Base-by-base conservation (phyloP, 2,329 filamentous ascomycete species). In the Allantophomopsis lycopodina region DNA sequence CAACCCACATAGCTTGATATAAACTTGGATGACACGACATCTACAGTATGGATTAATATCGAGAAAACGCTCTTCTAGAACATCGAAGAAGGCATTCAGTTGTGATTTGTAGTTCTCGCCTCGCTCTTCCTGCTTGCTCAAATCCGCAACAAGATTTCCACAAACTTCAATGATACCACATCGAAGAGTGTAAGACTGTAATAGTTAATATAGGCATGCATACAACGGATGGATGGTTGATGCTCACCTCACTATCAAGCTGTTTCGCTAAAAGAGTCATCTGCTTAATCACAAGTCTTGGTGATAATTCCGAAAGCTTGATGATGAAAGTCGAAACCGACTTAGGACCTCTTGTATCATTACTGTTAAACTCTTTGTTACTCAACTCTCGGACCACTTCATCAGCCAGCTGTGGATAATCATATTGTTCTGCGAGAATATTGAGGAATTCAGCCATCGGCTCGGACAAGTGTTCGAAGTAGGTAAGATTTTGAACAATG, bases 361-460 rank as follows among this genome's bases (percentile, higher is more conserved):
- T 98, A 45, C 83, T 89, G 60, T 93, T 95, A 65, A 96, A 98
- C 55, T 96, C 89, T 58, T 94, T 98, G 61, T 88, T 94, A 58
- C 88, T 94, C 48, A 98, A 73, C 56, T 98, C 91, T 52, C 86
- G 80, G 42, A 98, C 62, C 21, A 96, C 84, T 56, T 98, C 91
- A 56, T 95, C 91, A 4, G 87, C 82, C 7, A 98, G 70, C 54
- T 98, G 91, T 13, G 88, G 84, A 56, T 96, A 94, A 61, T 98
- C 91, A 63, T 96, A 98, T 64, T 95, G 89, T 57, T 96, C 88
- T 1, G 88, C 81, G 18, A 98, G 68, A 53, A 96, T 98, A 52
- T 96, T 86, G 4, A 98, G 66, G 52, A 98, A 94, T 58, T 98
- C 93, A 23, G 91, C 91, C 91, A 98, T 98, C 1, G 91, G 91